Percentiles rank a stretch among this genome's conserved stretches.
These are phyloP conservation scores for Coffea humblotiana DNA, from an alignment of 305 asterid genomes.

Conservation along the genomic window DNA sequence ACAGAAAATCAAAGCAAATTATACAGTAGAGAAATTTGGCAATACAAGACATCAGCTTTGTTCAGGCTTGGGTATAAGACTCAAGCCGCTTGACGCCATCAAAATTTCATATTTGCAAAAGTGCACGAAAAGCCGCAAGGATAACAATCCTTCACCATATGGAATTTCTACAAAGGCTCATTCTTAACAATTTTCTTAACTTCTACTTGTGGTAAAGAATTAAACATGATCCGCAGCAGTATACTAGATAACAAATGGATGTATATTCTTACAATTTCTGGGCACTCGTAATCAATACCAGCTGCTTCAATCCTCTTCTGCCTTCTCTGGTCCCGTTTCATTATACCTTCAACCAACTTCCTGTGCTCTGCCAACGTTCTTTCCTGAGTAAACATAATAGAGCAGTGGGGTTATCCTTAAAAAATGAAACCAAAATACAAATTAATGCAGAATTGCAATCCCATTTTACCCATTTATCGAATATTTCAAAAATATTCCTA, in stretches of 20 bases:
- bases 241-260: neutral
- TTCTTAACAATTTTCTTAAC: neutral
- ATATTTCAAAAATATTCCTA: neutral
- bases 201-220: neutral
- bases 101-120: neutral
- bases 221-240: neutral
- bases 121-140: neutral
- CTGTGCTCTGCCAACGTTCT: conserved; percentile 65
- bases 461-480: neutral
- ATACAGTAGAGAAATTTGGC: neutral
- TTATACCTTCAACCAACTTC: conserved; percentile 55
- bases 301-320: conserved; percentile 77
- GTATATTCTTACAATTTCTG: conserved; percentile 62
- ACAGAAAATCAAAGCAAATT: neutral
- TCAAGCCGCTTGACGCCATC: neutral
- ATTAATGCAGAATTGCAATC: neutral
- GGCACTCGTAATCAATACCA: conserved; percentile 82
- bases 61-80: neutral
- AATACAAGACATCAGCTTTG: neutral
- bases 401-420: neutral
- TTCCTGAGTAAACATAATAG: conserved; percentile 41
- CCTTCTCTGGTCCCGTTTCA: conserved; percentile 65
- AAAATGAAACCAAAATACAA: neutral
- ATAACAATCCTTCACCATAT: neutral
- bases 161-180: too few relatives aligned